phyloP scores from a whole-genome alignment of 805 yeast genomes.

The Candida oleophila region DNA sequence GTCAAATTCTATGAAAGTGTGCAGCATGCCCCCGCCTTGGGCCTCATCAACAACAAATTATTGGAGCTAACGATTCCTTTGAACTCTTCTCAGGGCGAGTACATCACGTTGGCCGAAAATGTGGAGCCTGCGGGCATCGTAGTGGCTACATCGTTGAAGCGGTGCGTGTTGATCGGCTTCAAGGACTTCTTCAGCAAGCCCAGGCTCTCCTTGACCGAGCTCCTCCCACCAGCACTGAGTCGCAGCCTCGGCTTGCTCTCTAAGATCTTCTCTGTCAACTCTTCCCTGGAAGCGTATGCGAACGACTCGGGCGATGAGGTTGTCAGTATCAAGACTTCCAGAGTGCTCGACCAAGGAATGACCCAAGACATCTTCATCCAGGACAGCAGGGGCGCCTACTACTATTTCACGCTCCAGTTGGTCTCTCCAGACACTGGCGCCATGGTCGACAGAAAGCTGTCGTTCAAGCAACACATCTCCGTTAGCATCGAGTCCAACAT shows the following conservation, averaged over 20 bases:
- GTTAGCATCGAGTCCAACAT: slow-evolving; percentile 27
- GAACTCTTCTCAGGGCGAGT: slow-evolving; percentile 43
- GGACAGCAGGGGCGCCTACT: slow-evolving; percentile 46
- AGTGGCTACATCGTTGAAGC: slow-evolving; percentile 66
- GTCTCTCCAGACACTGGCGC: slow-evolving; percentile 25
- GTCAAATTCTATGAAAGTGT: slow-evolving; percentile 74
- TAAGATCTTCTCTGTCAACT: slow-evolving; percentile 9
- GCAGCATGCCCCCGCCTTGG: slow-evolving; percentile 65
- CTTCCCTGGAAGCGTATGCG: slow-evolving; percentile 9
- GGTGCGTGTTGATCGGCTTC: slow-evolving; percentile 60
- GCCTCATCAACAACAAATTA: slow-evolving; percentile 47
- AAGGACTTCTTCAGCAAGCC: slow-evolving; percentile 72
- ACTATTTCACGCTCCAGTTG: slow-evolving; percentile 26
- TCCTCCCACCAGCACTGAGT: slow-evolving; percentile 15
- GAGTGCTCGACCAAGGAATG: slow-evolving; percentile 47
- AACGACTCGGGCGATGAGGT: slow-evolving; percentile 39
- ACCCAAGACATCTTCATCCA: slow-evolving; percentile 42
- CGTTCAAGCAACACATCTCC: slow-evolving; percentile 33
- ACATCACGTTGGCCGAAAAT: slow-evolving; percentile 53
- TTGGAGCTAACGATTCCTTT: slow-evolving; percentile 44
- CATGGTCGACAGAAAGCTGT: slow-evolving; percentile 20
- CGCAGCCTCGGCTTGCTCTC: slow-evolving; percentile 6
- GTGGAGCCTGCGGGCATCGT: slow-evolving; percentile 76
- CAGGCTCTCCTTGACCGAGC: slow-evolving; percentile 34
- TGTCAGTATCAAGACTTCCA: slow-evolving; percentile 57